Percentiles rank a stretch among this genome's conserved stretches.
These are phyloP conservation scores for Aureobasidium lini DNA, from an alignment of 2,329 filamentous ascomycete species.

Conservation along the genomic window DNA sequence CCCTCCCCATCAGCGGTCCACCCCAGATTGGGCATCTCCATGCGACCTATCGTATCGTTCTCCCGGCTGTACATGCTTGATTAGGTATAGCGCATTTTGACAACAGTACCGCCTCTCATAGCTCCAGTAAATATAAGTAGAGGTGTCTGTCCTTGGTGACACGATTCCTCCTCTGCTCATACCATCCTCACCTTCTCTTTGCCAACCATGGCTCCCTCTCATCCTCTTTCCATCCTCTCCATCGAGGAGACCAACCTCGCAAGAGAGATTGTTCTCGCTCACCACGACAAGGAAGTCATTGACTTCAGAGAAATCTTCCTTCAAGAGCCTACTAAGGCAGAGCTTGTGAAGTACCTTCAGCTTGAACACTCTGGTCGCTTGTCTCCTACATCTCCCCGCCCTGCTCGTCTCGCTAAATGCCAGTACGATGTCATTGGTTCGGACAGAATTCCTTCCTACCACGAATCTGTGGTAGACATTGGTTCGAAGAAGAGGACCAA, in stretches of 20 bases:
- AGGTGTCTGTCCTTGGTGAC: not conserved
- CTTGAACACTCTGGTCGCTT: conserved; percentile 23
- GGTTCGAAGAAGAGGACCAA: conserved; percentile 19
- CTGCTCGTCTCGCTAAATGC: conserved; percentile 43
- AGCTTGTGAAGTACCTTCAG: conserved; percentile 26
- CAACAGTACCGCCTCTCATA: not conserved
- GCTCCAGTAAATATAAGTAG: not conserved
- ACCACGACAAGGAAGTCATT: conserved; percentile 20
- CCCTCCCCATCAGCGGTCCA: not conserved
- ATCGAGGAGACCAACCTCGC: conserved; percentile 19
- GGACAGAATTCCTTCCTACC: conserved; percentile 46
- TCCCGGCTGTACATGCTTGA: not conserved
- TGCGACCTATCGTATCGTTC: not conserved
- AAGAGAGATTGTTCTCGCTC: conserved; percentile 19
- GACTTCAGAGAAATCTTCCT: conserved; percentile 25
- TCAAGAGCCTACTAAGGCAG: conserved; percentile 28
- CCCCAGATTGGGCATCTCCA: not conserved
- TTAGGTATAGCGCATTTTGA: not conserved
- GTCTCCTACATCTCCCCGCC: conserved; percentile 18
- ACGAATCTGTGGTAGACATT: conserved; percentile 42
- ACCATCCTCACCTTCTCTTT: not conserved
- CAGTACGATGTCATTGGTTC: conserved; percentile 50
- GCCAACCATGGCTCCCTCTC: conserved; percentile 12
- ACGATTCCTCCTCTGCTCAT: not conserved
- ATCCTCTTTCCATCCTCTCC: conserved; percentile 19